phyloP scores from a whole-genome alignment of 2,329 filamentous ascomycete genomes.

The Curvularia sp. region DNA sequence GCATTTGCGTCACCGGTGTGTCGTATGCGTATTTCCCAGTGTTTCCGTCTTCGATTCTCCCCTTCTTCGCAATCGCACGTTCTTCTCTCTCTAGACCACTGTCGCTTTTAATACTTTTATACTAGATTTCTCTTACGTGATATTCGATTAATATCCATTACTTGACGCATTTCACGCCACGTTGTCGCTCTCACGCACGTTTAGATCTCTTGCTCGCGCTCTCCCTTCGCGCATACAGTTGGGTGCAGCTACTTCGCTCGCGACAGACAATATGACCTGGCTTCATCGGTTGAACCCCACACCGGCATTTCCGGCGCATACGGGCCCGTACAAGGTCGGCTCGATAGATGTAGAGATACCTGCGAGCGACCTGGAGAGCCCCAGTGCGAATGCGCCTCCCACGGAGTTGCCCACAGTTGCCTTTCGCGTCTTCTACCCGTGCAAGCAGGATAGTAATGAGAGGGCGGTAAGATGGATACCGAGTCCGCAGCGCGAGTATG shows the following conservation, averaged over 20 bases:
- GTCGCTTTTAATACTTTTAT: neutral
- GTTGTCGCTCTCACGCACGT: conserved; percentile 40
- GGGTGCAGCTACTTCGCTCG: conserved; percentile 16
- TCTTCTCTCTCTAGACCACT: neutral
- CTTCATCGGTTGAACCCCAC: conserved; percentile 66
- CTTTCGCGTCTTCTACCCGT: conserved; percentile 82
- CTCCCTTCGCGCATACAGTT: conserved; percentile 21
- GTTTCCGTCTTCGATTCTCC: neutral
- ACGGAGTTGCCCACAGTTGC: conserved; percentile 71
- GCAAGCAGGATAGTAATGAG: conserved; percentile 48
- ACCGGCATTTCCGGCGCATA: conserved; percentile 76
- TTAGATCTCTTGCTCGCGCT: conserved; percentile 29
- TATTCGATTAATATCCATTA: neutral
- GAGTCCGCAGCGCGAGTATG: conserved; percentile 74
- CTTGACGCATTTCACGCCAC: conserved; percentile 16
- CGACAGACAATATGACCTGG: conserved; percentile 47
- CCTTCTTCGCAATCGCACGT: neutral
- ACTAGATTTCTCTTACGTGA: neutral
- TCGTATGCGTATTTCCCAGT: conserved; percentile 9
- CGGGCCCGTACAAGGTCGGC: conserved; percentile 79
- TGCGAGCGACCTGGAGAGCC: conserved; percentile 57
- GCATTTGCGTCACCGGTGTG: conserved; percentile 39
- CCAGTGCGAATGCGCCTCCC: conserved; percentile 61
- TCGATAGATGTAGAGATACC: conserved; percentile 83
- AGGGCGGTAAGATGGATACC: conserved; percentile 78